Conservation (phyloP, 495 filamentous ascomycete genomes). For the Daldinia grandis region DNA sequence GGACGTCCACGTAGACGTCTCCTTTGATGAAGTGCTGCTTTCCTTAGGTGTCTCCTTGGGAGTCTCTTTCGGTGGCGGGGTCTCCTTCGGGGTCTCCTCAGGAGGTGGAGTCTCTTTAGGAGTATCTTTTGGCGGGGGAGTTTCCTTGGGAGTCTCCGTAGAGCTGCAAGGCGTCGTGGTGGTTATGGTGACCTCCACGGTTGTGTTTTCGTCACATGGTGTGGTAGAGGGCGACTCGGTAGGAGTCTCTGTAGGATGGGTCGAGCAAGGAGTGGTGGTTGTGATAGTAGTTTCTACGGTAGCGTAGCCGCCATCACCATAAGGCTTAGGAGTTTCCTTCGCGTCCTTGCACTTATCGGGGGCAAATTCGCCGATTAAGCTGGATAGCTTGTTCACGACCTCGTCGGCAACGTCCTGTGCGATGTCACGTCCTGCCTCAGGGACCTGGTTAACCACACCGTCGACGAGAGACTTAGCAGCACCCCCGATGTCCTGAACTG, state of each 20-base stretch:
- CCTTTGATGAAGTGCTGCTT: background rate
- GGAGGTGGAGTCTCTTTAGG: background rate
- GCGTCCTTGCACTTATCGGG: constrained; percentile 34
- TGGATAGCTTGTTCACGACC: constrained; percentile 49
- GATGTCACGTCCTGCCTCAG: constrained; percentile 36
- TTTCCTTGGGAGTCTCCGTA: background rate
- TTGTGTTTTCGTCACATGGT: background rate
- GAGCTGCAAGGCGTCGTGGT: background rate
- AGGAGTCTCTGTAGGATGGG: background rate
- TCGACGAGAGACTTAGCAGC: constrained; percentile 49
- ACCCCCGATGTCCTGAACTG: constrained; percentile 44
- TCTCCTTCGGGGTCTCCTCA: background rate
- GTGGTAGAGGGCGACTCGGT: background rate
- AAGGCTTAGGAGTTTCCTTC: background rate
- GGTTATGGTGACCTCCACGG: background rate
- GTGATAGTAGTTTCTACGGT: constrained; percentile 24
- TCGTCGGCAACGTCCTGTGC: constrained; percentile 45
- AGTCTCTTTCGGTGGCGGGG: background rate
- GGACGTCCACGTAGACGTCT: background rate
- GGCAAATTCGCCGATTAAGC: constrained; percentile 19
- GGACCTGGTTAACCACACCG: constrained; percentile 49
- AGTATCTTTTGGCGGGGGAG: background rate
- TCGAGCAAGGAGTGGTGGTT: constrained; percentile 9
- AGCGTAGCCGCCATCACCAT: background rate
- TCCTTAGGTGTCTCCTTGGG: background rate